These are phyloP conservation scores for Besnoitia besnoiti DNA, from an alignment of 169 alveolate species.

Conservation along the genomic window DNA sequence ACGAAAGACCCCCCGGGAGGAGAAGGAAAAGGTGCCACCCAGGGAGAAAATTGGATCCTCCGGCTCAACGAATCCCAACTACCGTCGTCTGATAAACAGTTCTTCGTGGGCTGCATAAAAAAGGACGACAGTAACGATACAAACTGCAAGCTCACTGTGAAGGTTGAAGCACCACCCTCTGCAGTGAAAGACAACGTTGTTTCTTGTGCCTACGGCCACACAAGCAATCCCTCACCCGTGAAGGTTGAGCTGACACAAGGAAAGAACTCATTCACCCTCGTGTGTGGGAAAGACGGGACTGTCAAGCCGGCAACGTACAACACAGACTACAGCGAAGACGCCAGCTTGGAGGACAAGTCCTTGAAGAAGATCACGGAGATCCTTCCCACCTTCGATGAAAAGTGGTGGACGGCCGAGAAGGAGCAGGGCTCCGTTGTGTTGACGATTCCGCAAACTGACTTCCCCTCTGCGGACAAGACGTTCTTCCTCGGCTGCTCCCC, in stretches of 20 bases:
- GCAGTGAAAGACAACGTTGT: neutral
- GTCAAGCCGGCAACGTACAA: neutral
- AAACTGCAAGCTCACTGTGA: neutral
- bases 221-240: neutral
- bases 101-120: conserved; percentile 9
- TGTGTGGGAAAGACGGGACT: neutral
- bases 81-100: neutral
- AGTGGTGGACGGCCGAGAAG: neutral
- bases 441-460: neutral
- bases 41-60: neutral
- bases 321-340: neutral
- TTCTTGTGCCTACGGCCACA: neutral
- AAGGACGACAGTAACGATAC: no score
- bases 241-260: neutral
- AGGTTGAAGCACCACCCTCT: neutral
- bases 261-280: neutral
- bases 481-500: no score
- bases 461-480: no score
- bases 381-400: neutral
- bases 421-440: neutral
- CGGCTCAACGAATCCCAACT: neutral
- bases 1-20: no score
- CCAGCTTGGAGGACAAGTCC: neutral
- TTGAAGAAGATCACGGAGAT: neutral
- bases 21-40: neutral